These are phyloP conservation scores for Parastagonospora nodorum DNA, from an alignment of 2,329 filamentous ascomycete genomes.

Conservation along the genomic window DNA sequence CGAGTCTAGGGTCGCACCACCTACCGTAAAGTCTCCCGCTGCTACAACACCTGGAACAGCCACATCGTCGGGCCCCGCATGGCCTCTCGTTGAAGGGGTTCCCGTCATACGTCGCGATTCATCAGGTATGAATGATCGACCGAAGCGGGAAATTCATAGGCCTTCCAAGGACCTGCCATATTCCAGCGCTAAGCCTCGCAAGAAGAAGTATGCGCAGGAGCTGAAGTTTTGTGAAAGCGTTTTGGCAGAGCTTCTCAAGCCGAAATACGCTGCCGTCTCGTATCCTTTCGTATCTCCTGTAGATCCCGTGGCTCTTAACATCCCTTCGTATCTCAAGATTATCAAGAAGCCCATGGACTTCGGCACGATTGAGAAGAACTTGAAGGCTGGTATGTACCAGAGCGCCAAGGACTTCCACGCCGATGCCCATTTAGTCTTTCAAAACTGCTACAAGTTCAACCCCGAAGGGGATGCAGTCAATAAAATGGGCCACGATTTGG, in stretches of 20 bases:
- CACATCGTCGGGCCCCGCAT: slow-evolving; percentile 44
- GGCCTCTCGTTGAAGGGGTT: slow-evolving; percentile 76
- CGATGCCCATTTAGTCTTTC: slow-evolving; percentile 81
- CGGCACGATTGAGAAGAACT: slow-evolving; percentile 76
- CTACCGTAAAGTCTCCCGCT: slow-evolving; percentile 54
- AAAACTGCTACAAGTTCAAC: slow-evolving; percentile 94
- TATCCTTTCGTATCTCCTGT: slow-evolving; percentile 82
- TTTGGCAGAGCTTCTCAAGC: slow-evolving; percentile 75
- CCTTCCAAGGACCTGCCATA: slow-evolving; percentile 92
- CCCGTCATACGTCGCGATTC: slow-evolving; percentile 87
- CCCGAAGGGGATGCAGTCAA: slow-evolving; percentile 76
- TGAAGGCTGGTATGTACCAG: slow-evolving; percentile 78
- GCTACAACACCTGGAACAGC: slow-evolving; percentile 44
- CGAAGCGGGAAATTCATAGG: slow-evolving; percentile 91
- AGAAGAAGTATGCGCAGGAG: slow-evolving; percentile 86
- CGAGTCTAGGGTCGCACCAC: slow-evolving; percentile 52
- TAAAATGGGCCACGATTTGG: slow-evolving; percentile 70
- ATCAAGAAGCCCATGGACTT: slow-evolving; percentile 99
- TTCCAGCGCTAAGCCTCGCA: slow-evolving; percentile 79
- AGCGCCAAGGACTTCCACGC: slow-evolving; percentile 83
- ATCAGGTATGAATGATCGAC: slow-evolving; percentile 75
- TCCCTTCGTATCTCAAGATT: slow-evolving; percentile 88
- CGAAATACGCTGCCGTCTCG: slow-evolving; percentile 70
- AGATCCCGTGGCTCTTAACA: slow-evolving; percentile 90
- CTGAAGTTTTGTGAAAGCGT: slow-evolving; percentile 88